Percentiles rank a stretch among this genome's conserved stretches.
These are phyloP conservation scores for Myxozyma mucilagina DNA, from an alignment of 805 yeast genomes.

Conservation along the genomic window DNA sequence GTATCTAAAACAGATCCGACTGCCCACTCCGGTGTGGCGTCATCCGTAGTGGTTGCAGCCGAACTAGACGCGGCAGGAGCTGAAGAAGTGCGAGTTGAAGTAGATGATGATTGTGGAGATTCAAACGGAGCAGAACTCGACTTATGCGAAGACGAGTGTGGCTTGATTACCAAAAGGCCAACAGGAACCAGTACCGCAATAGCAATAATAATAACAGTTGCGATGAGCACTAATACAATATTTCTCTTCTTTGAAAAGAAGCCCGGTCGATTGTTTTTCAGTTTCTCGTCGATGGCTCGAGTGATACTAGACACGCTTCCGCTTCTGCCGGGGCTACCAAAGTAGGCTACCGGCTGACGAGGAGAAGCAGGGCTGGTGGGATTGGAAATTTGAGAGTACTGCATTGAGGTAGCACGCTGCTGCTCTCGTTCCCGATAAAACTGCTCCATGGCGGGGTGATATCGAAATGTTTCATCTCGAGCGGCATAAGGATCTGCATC, in stretches of 20 bases:
- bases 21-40: slow-evolving; percentile 33
- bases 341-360: not conserved
- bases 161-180: slow-evolving; percentile 36
- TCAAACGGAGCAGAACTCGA: not conserved
- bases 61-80: slow-evolving; percentile 5
- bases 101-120: not conserved
- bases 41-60: slow-evolving; percentile 7
- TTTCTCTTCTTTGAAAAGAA: slow-evolving; percentile 9
- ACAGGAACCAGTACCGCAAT: slow-evolving; percentile 38
- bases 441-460: slow-evolving; percentile 5
- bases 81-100: not conserved
- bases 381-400: not conserved
- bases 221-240: slow-evolving; percentile 5
- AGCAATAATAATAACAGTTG: slow-evolving; percentile 27
- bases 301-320: not conserved
- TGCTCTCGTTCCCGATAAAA: not conserved
- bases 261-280: not conserved
- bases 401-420: slow-evolving; percentile 2
- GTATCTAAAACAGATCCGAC: slow-evolving; percentile 37
- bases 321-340: not conserved
- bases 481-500: slow-evolving; percentile 6
- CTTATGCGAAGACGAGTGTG: not conserved
- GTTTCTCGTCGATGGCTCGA: not conserved
- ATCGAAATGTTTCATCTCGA: slow-evolving; percentile 1
- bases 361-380: not conserved